These are phyloP conservation scores for Plasmodium sp. DNA, from an alignment of 169 alveolate genomes.

Conservation along the genomic window DNA sequence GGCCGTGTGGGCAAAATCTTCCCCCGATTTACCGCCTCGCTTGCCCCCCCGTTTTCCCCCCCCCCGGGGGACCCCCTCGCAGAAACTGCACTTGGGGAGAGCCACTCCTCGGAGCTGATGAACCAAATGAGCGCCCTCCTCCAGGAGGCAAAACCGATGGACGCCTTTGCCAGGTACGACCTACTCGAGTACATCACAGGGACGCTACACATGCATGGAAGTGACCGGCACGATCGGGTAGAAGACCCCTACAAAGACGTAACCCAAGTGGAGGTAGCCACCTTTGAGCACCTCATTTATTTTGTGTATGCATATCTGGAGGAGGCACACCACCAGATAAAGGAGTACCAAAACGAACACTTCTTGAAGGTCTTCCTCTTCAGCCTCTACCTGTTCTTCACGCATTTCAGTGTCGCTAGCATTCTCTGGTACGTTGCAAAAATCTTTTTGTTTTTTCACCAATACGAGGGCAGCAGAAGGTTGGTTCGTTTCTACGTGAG, in stretches of 20 bases:
- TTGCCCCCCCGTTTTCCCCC: background rate
- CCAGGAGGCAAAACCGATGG: background rate
- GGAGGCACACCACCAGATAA: slow-evolving; percentile 53
- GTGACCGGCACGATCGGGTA: background rate
- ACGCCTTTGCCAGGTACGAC: slow-evolving; percentile 22
- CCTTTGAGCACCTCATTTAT: slow-evolving; percentile 22
- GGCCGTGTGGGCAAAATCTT: too few relatives aligned
- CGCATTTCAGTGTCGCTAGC: slow-evolving; percentile 16
- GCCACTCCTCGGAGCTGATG: background rate
- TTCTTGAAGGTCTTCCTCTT: slow-evolving; percentile 42
- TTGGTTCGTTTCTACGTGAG: background rate
- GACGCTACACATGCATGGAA: slow-evolving; percentile 1
- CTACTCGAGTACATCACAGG: slow-evolving; percentile 42
- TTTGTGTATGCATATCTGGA: slow-evolving; percentile 25
- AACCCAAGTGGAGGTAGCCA: background rate
- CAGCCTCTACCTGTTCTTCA: slow-evolving; percentile 34
- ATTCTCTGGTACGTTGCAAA: slow-evolving; percentile 51
- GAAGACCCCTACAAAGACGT: background rate
- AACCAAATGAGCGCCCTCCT: background rate
- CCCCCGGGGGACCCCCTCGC: background rate
- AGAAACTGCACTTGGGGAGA: background rate
- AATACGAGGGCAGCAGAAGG: background rate
- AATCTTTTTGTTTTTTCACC: slow-evolving; percentile 40
- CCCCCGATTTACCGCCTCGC: background rate
- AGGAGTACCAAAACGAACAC: slow-evolving; percentile 22